Evolutionary conservation across 2,329 filamentous ascomycete genomes (phyloP), one percentile per base, ranked within the genome.

Genomic region (Penicillium sp.): DNA sequence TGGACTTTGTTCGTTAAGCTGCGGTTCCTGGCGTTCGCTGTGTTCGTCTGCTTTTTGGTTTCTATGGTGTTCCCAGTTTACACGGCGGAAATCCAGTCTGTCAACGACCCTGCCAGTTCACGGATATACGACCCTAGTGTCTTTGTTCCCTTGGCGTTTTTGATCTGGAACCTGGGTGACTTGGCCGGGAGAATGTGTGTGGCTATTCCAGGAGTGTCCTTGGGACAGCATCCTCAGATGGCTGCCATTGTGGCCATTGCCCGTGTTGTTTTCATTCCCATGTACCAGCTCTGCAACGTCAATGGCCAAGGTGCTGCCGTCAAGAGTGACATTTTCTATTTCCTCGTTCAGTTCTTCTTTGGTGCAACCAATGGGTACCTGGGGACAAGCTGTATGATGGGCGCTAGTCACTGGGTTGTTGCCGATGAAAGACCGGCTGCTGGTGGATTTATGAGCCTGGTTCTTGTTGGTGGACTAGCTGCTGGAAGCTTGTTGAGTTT

Each of bases 41-140:
- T 97, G 15, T 91, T 91, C 67, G 72, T 93, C 62, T 92, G 88
- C 70, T 97, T 97, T 69, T 77, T 83, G 42, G 78, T 93, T 54
- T 93, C 93, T 50, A 97, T 99, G 93, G 87, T 94, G 72, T 97
- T 93, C 79, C 94, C 94, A 0, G 90, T 97, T 60, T 95, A 95
- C 75, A 97, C 94, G 0, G 78, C 82, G 57, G 86, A 88, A 74
- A 88, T 89, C 52, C 62, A 80, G 23, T 85, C 81, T 2, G 77
- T 83, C 58, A 80, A 67, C 48, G 59, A 62, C 17, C 46, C 66
- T 61, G 75, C 61, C 6, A 58, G 81, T 17, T 71, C 75, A 31
- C 77, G 95, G 17, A 84, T 95, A 63, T 84, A 76, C 55, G 71
- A 86, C 52, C 86, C 90, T 0, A 81, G 86, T 0, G 86, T 88